Percentiles rank a stretch among this genome's conserved stretches.
These are phyloP conservation scores for Mallotus japonicus DNA, from an alignment of 441 rosid species.

Conservation along the genomic window DNA sequence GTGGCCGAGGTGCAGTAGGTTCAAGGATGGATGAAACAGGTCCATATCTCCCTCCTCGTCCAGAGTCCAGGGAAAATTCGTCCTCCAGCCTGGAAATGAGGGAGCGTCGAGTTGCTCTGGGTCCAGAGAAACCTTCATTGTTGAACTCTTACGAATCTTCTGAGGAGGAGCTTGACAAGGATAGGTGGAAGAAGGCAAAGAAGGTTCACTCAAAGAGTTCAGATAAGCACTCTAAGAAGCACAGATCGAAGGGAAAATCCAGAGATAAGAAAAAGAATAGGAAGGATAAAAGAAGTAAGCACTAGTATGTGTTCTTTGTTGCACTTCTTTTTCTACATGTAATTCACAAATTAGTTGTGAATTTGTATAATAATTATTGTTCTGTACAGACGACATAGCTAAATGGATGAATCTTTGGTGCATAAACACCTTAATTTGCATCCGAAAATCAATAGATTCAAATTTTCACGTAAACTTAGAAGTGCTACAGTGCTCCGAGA, in stretches of 20 bases:
- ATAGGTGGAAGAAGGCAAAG: slow-evolving; percentile 35
- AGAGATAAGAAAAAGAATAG: slow-evolving; percentile 46
- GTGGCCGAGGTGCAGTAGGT: slow-evolving; percentile 90
- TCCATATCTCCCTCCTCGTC: slow-evolving; percentile 44
- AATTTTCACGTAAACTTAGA: too few relatives aligned
- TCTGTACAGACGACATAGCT: slow-evolving; percentile 4
- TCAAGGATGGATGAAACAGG: slow-evolving; percentile 90
- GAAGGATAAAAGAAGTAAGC: slow-evolving; percentile 37
- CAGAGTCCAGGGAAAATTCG: slow-evolving; percentile 27
- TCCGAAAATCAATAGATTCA: too few relatives aligned
- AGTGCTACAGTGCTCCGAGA: too few relatives aligned
- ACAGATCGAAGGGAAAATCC: slow-evolving; percentile 47
- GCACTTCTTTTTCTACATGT: not conserved
- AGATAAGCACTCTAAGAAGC: slow-evolving; percentile 43
- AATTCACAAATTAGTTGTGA: not conserved
- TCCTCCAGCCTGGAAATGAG: slow-evolving; percentile 29
- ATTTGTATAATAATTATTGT: slow-evolving; percentile 7
- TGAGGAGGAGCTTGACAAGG: slow-evolving; percentile 34
- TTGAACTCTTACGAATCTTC: slow-evolving; percentile 30
- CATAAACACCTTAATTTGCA: too few relatives aligned
- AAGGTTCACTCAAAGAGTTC: slow-evolving; percentile 33
- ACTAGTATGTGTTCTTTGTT: slow-evolving; percentile 4
- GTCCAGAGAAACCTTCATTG: slow-evolving; percentile 50
- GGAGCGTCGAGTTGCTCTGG: slow-evolving; percentile 32
- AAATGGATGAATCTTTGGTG: not conserved